A percentile compares a stretch with the other conserved stretches of the same genome.
These are phyloP conservation scores for Camellia oleifera DNA, from an alignment of 179 eudicot genomes.

Conservation along the genomic window DNA sequence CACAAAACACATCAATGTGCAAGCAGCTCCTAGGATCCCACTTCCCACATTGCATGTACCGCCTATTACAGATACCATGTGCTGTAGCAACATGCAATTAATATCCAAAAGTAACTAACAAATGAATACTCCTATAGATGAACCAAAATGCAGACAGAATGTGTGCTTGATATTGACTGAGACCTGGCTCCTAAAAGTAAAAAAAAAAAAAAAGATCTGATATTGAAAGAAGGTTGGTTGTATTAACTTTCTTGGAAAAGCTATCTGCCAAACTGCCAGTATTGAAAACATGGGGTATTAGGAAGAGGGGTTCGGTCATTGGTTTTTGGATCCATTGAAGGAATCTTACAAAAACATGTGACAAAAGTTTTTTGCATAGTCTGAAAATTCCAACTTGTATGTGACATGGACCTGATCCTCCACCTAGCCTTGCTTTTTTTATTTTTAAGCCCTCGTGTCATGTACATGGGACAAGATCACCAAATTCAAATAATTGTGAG, in stretches of 20 bases:
- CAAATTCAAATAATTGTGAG: conserved; percentile 16
- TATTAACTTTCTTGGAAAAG: conserved; percentile 27
- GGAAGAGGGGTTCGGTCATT: conserved; percentile 19
- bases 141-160: conserved; percentile 8
- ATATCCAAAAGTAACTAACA: not conserved
- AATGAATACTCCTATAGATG: conserved; percentile 12
- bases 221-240: conserved; percentile 16
- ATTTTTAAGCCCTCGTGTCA: conserved; percentile 18
- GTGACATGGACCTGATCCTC: conserved; percentile 26
- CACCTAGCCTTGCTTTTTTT: conserved; percentile 15
- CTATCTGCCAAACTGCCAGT: conserved; percentile 9
- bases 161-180: conserved; percentile 3
- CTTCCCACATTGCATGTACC: not conserved
- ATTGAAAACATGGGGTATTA: conserved; percentile 18
- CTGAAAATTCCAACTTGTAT: conserved; percentile 20
- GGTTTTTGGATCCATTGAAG: conserved; percentile 25
- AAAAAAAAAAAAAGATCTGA: conserved; percentile 23
- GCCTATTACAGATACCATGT: conserved; percentile 4
- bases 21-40: conserved; percentile 7
- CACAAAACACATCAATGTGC: conserved; percentile 1
- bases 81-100: conserved; percentile 9
- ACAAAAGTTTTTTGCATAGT: conserved; percentile 20
- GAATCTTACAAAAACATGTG: conserved; percentile 31
- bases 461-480: conserved; percentile 20
- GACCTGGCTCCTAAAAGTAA: conserved; percentile 10